Evolutionary conservation across 495 filamentous ascomycete genomes (phyloP).

Genomic region (Hypoxylon subgilvum): DNA sequence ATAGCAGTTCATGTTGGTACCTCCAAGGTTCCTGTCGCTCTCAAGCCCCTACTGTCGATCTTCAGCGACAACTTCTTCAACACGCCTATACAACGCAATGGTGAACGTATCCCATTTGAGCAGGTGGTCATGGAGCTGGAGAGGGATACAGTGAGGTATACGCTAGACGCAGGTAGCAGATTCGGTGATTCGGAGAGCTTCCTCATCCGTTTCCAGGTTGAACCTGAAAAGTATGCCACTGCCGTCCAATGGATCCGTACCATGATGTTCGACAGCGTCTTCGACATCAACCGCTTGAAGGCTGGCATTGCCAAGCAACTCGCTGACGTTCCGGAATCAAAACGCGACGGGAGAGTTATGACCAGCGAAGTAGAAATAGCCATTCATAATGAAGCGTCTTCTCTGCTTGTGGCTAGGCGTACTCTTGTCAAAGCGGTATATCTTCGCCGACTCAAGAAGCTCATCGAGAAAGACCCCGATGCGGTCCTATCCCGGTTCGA

Average conservation of each 20-base stretch:
- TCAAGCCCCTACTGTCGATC: slow-evolving; percentile 80
- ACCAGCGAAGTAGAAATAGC: slow-evolving; percentile 75
- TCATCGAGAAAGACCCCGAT: slow-evolving; percentile 74
- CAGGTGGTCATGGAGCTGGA: slow-evolving; percentile 88
- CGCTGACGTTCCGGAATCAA: slow-evolving; percentile 90
- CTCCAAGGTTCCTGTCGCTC: slow-evolving; percentile 69
- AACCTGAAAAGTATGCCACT: slow-evolving; percentile 83
- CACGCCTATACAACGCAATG: slow-evolving; percentile 80
- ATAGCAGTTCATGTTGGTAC: slow-evolving; percentile 80
- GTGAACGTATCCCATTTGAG: slow-evolving; percentile 82
- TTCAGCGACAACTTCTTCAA: slow-evolving; percentile 94
- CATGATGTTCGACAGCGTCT: slow-evolving; percentile 85
- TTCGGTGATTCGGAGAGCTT: slow-evolving; percentile 82
- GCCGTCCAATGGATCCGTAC: slow-evolving; percentile 84
- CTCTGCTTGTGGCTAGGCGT: slow-evolving; percentile 74
- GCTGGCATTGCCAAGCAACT: slow-evolving; percentile 86
- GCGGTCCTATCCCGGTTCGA: slow-evolving; percentile 76
- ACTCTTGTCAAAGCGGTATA: slow-evolving; percentile 90
- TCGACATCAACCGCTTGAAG: slow-evolving; percentile 78
- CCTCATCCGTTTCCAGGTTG: slow-evolving; percentile 79
- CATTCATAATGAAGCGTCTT: slow-evolving; percentile 74
- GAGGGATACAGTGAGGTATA: slow-evolving; percentile 85
- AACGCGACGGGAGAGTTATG: slow-evolving; percentile 86
- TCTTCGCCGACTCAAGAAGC: slow-evolving; percentile 78
- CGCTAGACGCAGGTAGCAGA: slow-evolving; percentile 66